Evolutionary conservation across 106 monocot species (phyloP), one percentile per base, ranked within the genome.

Genomic region (Ottelia alismoides): DNA sequence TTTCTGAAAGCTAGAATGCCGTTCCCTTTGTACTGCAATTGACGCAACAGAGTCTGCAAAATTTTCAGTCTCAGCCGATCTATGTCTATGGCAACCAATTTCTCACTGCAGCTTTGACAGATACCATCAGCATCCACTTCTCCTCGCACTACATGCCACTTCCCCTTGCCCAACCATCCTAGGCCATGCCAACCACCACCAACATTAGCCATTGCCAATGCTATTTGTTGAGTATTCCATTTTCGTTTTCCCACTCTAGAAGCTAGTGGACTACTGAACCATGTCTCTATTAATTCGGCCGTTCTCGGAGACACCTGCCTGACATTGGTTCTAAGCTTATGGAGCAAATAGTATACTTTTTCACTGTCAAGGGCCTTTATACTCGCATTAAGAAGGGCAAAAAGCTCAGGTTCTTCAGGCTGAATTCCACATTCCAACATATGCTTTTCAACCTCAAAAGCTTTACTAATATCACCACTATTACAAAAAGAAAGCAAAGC

Each of bases 131-230:
- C 58, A 72, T 76, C 65, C 23, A 80, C 71, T 24, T 25, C 16
- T 17, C 67, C 51, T 31, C 28, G 68, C 12, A 54, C 11, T 20
- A 89, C 71, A 23, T 26, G 45, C 88, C 88, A 88, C 59, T 76
- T 88, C 45, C 88, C 88, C 47, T 61, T 78, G 12, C 88, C 88
- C 66, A 88, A 55, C 88, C 88, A 88, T 22, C 88, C 88, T 52
- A 76, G 35, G 2, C 88, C 88, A 74, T 88, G 88, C 88, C 88
- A 88, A 14, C 88, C 88, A 26, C 88, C 88, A 52, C 82, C 88
- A 28, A 73, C 72, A 71, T 74, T 76, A 28, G 68, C 76, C 57
- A 78, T 65, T 22, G 64, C 82, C 48, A 68, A 14, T 55, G 51
- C 56, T 25, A 83, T 62, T 54, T 25, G 21, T 20, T 66, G 19